A percentile compares a stretch with the other conserved stretches of the same genome.
Conservation (phyloP, 352 stramenopile genomes). For the Saprolegnia diclina region DNA sequence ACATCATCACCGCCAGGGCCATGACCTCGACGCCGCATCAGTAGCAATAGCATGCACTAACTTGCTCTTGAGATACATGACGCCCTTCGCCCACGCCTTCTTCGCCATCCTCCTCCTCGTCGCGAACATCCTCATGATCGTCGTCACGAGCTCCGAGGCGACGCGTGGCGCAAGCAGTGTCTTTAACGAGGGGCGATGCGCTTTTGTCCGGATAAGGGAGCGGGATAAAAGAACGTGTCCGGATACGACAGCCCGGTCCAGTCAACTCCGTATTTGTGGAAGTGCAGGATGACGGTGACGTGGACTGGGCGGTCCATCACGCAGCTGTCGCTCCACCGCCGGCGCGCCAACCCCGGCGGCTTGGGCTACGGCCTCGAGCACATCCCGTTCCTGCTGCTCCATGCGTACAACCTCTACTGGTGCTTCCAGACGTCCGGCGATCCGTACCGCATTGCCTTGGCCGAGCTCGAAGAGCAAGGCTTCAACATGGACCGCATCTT, state of each 20-base stretch:
- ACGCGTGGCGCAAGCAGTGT: neutral
- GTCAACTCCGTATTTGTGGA: slow-evolving; percentile 7
- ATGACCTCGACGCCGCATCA: too few relatives aligned
- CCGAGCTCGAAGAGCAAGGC: slow-evolving; percentile 22
- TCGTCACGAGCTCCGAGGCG: too few relatives aligned
- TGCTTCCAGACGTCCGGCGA: slow-evolving; percentile 58
- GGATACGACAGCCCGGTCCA: neutral
- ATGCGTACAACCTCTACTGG: slow-evolving; percentile 65
- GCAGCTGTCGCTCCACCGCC: slow-evolving; percentile 55
- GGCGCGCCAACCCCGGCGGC: slow-evolving; percentile 49
- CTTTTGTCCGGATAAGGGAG: neutral
- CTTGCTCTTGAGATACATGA: too few relatives aligned
- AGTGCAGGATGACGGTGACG: slow-evolving; percentile 31
- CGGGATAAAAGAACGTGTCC: neutral
- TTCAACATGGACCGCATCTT: slow-evolving; percentile 26
- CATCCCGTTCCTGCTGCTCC: slow-evolving; percentile 57
- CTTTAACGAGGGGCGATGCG: neutral
- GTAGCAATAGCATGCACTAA: too few relatives aligned
- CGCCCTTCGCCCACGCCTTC: too few relatives aligned
- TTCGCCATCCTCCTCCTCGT: too few relatives aligned
- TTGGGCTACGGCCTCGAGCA: slow-evolving; percentile 67
- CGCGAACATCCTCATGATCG: too few relatives aligned
- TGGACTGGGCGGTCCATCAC: slow-evolving; percentile 70
- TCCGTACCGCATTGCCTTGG: slow-evolving; percentile 41
- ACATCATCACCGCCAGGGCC: too few relatives aligned